Base-by-base conservation (phyloP, 371 early-diverging fungal genomes). In the Phascolomyces articulosus region DNA sequence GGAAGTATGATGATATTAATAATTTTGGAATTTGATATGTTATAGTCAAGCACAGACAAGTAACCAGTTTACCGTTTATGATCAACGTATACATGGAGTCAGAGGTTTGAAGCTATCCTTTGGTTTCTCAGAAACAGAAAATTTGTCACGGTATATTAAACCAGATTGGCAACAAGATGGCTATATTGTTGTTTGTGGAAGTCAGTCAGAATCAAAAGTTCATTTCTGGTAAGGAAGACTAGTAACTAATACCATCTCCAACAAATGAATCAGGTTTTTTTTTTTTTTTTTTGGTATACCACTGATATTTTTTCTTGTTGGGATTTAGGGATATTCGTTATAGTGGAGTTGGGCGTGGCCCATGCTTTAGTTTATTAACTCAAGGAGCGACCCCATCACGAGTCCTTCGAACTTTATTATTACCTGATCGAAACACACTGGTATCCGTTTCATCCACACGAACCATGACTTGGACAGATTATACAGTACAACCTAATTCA, bases 111-210 rank as follows among this genome's bases (percentile, higher is more conserved):
- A 56, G 10, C 54, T 80, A 10, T 58, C 58, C 13, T 77, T 80
- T 60, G 80, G 80, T 15, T 73, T 68, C 21, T 27, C 29, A 13
- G 77, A 75, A 53, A 27, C 55, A 7, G 78, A 74, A 20, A 81
- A 69, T 20, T 20, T 75, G 6, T 76, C 76, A 0, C 58, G 81
- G 0, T 78, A 73, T 38, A 62, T 73, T 18, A 63, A 64, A 10
- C 78, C 78, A 1, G 81, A 81, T 63, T 71, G 76, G 68, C 76
- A 78, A 40, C 55, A 66, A 6, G 71, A 78, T 58, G 78, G 81
- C 21, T 77, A 76, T 31, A 74, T 64, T 40, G 72, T 81, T 0
- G 72, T 64, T 24, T 76, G 76, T 44, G 78, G 78, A 10, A 63
- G 70, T 40, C 73, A 74, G 40, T 29, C 57, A 8, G 67, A 65